Evolutionary conservation across 371 early-diverging fungal genomes (phyloP).

Genomic region (Neoconidiobolus thromboides): DNA sequence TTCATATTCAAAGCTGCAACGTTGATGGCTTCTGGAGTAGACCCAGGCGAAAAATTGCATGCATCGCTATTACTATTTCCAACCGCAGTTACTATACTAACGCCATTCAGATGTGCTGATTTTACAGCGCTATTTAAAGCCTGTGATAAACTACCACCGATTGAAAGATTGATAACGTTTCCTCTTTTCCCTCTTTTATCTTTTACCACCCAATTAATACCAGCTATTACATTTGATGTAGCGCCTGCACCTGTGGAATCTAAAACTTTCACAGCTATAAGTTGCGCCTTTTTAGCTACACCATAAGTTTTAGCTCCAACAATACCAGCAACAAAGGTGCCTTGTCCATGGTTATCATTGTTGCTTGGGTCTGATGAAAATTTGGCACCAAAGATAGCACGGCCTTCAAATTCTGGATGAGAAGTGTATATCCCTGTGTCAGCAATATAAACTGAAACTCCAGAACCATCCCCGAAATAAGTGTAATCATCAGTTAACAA

Average conservation of each 20-base stretch:
- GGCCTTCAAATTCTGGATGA: conserved; percentile 56
- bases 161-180: background rate
- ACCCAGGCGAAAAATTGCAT: conserved; percentile 69
- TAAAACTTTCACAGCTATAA: conserved; percentile 42
- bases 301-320: conserved; percentile 49
- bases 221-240: conserved; percentile 13
- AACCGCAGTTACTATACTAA: conserved; percentile 34
- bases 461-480: conserved; percentile 18
- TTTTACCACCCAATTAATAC: conserved; percentile 15
- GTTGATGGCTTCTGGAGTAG: conserved; percentile 58
- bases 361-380: conserved; percentile 7
- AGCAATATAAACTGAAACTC: conserved; percentile 52
- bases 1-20: conserved; percentile 67
- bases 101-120: conserved; percentile 14
- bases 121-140: background rate
- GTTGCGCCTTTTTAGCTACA: conserved; percentile 47
- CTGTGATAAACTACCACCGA: background rate
- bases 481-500: conserved; percentile 15
- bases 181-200: background rate
- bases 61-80: conserved; percentile 52
- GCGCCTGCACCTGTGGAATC: conserved; percentile 4
- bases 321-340: conserved; percentile 61
- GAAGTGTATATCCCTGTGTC: conserved; percentile 56
- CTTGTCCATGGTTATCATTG: conserved; percentile 24
- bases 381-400: conserved; percentile 34